Evolutionary conservation across 306 rosid genomes (phyloP).

Genomic region (Fagus sylvatica): DNA sequence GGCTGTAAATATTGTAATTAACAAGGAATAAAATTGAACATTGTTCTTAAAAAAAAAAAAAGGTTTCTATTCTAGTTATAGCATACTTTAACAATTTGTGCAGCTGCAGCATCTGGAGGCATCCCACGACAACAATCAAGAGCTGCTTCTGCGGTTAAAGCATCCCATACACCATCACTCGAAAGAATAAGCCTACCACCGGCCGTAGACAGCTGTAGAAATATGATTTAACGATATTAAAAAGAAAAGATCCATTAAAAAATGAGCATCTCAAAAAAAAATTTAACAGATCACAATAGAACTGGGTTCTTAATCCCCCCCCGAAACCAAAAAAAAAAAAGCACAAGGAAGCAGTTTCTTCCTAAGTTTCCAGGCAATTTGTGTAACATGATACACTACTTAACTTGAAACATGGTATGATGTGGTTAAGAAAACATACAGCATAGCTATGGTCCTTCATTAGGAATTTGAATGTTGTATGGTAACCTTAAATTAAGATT

Average conservation of each 20-base stretch:
- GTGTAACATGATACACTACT: too few species aligned
- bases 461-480: too few species aligned
- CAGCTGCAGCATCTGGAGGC: constrained; percentile 81
- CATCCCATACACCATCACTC: constrained; percentile 99
- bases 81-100: constrained; percentile 84
- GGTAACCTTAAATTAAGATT: too few species aligned
- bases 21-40: constrained; percentile 7
- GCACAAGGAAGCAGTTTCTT: neutral
- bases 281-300: neutral
- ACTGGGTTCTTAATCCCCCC: neutral
- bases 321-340: neutral
- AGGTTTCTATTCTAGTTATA: constrained; percentile 4
- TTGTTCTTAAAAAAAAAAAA: constrained; percentile 21
- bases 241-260: neutral
- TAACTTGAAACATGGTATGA: too few species aligned
- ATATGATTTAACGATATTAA: constrained; percentile 8
- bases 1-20: constrained; percentile 14
- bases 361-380: neutral
- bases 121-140: constrained; percentile 88
- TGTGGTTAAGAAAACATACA: too few species aligned
- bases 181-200: constrained; percentile 97
- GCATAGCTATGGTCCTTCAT: too few species aligned
- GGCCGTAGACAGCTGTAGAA: constrained; percentile 72
- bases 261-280: neutral
- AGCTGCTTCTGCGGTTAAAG: constrained; percentile 76